phyloP scores from a whole-genome alignment of 345 rosid genomes.

The Eucalyptus erythrocorys region DNA sequence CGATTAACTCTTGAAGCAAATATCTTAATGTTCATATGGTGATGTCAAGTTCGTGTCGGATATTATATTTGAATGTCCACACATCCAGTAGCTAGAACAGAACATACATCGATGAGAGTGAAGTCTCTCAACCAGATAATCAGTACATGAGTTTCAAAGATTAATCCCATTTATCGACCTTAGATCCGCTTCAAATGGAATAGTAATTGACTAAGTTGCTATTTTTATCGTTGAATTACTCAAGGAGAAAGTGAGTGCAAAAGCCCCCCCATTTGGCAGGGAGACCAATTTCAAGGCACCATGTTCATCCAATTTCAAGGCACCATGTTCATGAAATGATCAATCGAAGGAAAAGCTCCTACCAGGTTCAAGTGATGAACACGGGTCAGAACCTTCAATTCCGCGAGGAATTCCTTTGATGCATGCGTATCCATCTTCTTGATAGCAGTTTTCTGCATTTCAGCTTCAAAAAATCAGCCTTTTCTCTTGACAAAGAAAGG shows the following conservation, averaged over 20 bases:
- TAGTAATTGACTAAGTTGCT: neutral
- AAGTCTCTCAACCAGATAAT: neutral
- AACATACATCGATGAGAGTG: neutral
- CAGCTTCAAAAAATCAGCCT: neutral
- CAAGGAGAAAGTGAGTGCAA: neutral
- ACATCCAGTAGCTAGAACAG: neutral
- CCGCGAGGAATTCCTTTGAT: slow-evolving; percentile 77
- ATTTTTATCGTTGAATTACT: neutral
- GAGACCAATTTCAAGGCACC: neutral
- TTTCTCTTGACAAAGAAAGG: neutral
- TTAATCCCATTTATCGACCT: neutral
- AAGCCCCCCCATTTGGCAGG: neutral
- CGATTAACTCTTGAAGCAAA: neutral
- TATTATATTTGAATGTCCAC: neutral
- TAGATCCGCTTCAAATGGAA: neutral
- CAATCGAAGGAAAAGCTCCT: neutral
- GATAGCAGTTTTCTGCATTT: slow-evolving; percentile 80
- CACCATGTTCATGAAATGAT: neutral
- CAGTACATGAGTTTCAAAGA: neutral
- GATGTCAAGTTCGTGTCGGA: neutral
- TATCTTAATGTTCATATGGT: neutral
- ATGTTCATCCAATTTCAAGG: neutral
- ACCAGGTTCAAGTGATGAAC: slow-evolving; percentile 93
- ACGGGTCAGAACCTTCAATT: slow-evolving; percentile 70
- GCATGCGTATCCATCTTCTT: slow-evolving; percentile 97